These are phyloP conservation scores for Chaetoscypha palmicola DNA, from an alignment of 2,329 filamentous ascomycete species.

Conservation along the genomic window DNA sequence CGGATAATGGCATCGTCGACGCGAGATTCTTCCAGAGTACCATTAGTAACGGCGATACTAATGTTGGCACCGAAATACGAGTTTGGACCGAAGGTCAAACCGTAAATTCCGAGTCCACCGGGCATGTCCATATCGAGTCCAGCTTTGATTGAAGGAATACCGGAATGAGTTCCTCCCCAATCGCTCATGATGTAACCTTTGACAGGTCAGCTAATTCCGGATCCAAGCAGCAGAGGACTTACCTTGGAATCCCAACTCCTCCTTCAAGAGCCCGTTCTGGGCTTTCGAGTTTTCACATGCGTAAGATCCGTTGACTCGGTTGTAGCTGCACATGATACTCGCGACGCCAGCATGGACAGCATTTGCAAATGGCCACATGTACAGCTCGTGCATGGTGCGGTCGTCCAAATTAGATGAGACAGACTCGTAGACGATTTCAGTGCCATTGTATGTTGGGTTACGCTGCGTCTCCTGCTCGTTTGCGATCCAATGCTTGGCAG, in stretches of 20 bases:
- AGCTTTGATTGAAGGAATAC: conserved; percentile 68
- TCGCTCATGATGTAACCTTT: conserved; percentile 65
- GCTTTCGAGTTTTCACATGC: conserved; percentile 71
- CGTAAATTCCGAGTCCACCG: conserved; percentile 54
- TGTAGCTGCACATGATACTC: conserved; percentile 76
- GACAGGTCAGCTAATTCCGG: background rate
- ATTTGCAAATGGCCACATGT: conserved; percentile 80
- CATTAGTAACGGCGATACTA: conserved; percentile 50
- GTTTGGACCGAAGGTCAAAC: conserved; percentile 39
- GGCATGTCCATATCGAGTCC: conserved; percentile 60
- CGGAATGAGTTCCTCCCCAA: conserved; percentile 76
- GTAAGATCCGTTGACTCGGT: conserved; percentile 61
- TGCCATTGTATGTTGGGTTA: conserved; percentile 21
- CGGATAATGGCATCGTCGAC: conserved; percentile 58
- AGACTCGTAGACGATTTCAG: conserved; percentile 44
- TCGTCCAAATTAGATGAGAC: conserved; percentile 73
- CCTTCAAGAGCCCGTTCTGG: conserved; percentile 73
- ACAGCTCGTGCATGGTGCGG: conserved; percentile 66
- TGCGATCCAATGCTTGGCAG: conserved; percentile 57
- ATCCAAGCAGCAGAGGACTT: background rate
- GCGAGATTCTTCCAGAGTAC: conserved; percentile 47
- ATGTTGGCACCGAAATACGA: conserved; percentile 32
- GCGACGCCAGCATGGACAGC: conserved; percentile 70
- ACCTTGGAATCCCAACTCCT: conserved; percentile 79
- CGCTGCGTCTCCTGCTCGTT: conserved; percentile 57